Conservation (phyloP, 1,284 basidiomycete species). For the Tetrapyrgos nigripes region DNA sequence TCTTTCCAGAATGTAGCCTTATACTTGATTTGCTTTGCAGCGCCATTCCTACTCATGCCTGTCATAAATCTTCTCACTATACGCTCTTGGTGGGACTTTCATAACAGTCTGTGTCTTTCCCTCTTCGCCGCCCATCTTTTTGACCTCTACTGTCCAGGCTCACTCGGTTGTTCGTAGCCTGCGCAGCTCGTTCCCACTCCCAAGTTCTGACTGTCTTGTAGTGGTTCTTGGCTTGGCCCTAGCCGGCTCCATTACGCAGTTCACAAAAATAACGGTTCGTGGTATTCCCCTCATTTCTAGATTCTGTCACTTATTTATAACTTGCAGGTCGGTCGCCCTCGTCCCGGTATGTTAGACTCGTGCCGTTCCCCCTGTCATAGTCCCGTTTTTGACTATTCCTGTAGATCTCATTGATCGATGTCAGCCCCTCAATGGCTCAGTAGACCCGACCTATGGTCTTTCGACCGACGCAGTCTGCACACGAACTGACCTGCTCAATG, state of each 20-base stretch:
- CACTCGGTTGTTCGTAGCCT: constrained; percentile 70
- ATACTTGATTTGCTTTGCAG: constrained; percentile 71
- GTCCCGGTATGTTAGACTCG: constrained; percentile 64
- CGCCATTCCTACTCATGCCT: constrained; percentile 74
- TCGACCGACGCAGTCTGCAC: constrained; percentile 84
- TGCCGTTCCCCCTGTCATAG: neutral
- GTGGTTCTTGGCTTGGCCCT: constrained; percentile 79
- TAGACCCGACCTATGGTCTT: constrained; percentile 78
- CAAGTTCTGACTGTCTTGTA: constrained; percentile 31
- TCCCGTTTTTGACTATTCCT: neutral
- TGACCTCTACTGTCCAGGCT: constrained; percentile 34
- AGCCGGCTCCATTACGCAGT: constrained; percentile 84
- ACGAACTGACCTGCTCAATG: constrained; percentile 62
- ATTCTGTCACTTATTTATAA: too few relatives aligned
- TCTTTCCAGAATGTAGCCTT: constrained; percentile 56
- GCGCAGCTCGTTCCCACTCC: constrained; percentile 20
- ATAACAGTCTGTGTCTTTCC: constrained; percentile 58
- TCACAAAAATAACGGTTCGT: constrained; percentile 87
- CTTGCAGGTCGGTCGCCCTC: constrained; percentile 92
- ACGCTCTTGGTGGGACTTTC: constrained; percentile 88
- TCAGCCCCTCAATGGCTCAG: constrained; percentile 69
- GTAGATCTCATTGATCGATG: constrained; percentile 86
- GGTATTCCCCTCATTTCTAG: too few relatives aligned
- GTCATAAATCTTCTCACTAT: constrained; percentile 74
- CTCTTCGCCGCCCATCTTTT: neutral